Evolutionary conservation across 345 rosid genomes (phyloP).

Genomic region (Microthlaspi erraticum): DNA sequence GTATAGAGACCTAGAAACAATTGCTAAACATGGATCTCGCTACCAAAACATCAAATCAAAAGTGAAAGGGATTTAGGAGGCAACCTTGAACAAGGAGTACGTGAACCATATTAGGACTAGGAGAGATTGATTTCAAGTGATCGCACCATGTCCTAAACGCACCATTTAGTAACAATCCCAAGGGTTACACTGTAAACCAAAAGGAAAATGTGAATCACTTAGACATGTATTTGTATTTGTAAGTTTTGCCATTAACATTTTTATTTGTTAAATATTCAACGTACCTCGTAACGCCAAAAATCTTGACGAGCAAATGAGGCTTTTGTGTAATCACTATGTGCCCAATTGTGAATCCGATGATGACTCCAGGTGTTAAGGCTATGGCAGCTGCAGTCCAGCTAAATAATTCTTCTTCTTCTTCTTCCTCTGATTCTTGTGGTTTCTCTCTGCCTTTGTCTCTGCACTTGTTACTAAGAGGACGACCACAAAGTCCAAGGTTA

Average conservation of each 20-base stretch:
- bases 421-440: background rate
- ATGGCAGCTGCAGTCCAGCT: background rate
- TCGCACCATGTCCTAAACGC: no score
- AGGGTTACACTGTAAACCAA: background rate
- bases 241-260: no score
- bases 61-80: no score
- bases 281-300: background rate
- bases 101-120: no score
- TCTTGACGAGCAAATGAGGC: constrained; percentile 13
- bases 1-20: no score
- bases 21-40: no score
- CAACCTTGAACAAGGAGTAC: no score
- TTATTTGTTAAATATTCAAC: background rate
- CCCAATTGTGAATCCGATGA: background rate
- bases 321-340: constrained; percentile 4
- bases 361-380: background rate
- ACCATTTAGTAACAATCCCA: background rate
- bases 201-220: background rate
- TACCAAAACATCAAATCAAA: no score
- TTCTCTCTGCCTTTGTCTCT: background rate
- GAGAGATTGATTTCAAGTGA: no score
- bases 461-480: background rate
- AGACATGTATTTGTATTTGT: background rate
- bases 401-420: background rate
- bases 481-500: constrained; percentile 2